phyloP scores from a whole-genome alignment of 495 filamentous ascomycete species.

The Aspergillus campestris region DNA sequence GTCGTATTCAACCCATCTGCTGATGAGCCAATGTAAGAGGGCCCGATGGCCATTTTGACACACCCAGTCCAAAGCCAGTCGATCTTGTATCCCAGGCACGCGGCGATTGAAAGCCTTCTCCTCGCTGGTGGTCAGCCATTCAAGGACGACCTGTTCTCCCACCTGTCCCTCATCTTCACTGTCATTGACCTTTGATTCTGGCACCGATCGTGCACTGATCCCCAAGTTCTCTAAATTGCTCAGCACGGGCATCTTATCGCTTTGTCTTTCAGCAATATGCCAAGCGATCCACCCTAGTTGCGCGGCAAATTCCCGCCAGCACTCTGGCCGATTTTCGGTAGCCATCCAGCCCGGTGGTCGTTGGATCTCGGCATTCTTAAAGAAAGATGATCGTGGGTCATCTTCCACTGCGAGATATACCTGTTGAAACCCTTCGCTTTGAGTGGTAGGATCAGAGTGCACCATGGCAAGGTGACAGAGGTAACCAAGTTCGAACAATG shows the following conservation, averaged over 20 bases:
- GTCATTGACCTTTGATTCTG: background rate
- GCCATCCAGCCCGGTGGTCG: constrained; percentile 9
- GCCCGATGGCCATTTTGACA: background rate
- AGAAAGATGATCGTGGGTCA: constrained; percentile 11
- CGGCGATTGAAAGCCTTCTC: background rate
- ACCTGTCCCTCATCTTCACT: background rate
- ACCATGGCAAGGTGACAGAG: constrained; percentile 23
- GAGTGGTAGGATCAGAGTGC: constrained; percentile 1
- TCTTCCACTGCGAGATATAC: constrained; percentile 1
- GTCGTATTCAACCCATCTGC: constrained; percentile 1
- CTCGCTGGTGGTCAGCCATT: constrained; percentile 5
- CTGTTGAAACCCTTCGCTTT: constrained; percentile 7
- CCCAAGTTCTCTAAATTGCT: constrained; percentile 1
- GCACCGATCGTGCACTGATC: background rate
- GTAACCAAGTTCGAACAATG: constrained; percentile 20
- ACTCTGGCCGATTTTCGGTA: background rate
- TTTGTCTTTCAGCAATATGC: constrained; percentile 11
- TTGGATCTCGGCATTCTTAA: background rate
- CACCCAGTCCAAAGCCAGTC: constrained; percentile 10
- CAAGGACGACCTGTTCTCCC: constrained; percentile 1
- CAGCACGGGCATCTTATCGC: constrained; percentile 4
- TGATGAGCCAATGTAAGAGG: constrained; percentile 5
- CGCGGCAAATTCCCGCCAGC: constrained; percentile 13
- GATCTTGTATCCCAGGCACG: background rate
- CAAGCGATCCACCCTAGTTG: constrained; percentile 27